These are phyloP conservation scores for Xylaria curta DNA, from an alignment of 495 filamentous ascomycete genomes.

Conservation along the genomic window DNA sequence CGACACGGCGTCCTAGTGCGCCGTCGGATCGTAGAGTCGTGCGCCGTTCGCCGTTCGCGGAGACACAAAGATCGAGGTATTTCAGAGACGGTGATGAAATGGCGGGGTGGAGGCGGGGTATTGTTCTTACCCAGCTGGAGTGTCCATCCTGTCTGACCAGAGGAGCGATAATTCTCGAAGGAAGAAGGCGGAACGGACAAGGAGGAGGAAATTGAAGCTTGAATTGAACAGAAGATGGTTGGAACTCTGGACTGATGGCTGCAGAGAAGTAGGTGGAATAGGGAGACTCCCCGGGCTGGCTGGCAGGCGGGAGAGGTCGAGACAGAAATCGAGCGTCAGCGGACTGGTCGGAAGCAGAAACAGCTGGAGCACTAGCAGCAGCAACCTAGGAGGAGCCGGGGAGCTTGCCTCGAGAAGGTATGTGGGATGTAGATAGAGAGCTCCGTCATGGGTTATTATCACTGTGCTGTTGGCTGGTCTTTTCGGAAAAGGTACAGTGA, in stretches of 20 bases:
- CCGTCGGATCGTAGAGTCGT: neutral
- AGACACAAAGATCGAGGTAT: constrained; percentile 22
- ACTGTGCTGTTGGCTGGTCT: neutral
- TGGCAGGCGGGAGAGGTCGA: constrained; percentile 15
- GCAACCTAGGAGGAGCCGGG: constrained; percentile 11
- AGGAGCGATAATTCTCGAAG: constrained; percentile 15
- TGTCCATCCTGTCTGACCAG: constrained; percentile 48
- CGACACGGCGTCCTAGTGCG: neutral
- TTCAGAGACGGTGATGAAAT: constrained; percentile 35
- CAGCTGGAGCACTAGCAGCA: constrained; percentile 17
- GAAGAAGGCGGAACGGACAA: constrained; percentile 15
- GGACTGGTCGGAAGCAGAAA: constrained; percentile 23
- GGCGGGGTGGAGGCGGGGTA: constrained; percentile 46
- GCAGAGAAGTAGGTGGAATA: constrained; percentile 16
- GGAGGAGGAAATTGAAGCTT: constrained; percentile 7
- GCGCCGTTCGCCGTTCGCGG: constrained; percentile 28
- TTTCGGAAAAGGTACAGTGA: neutral
- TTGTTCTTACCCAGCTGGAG: constrained; percentile 50
- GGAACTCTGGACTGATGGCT: constrained; percentile 8
- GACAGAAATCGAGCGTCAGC: constrained; percentile 19
- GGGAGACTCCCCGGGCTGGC: constrained; percentile 2
- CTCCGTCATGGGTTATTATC: constrained; percentile 10
- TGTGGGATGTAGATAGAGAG: constrained; percentile 2
- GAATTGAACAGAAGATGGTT: constrained; percentile 3
- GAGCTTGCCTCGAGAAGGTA: constrained; percentile 12